Percentiles rank a stretch among this genome's conserved stretches.
phyloP scores from a whole-genome alignment of 2,329 filamentous ascomycete genomes.

The Dactylonectria estremocensis region DNA sequence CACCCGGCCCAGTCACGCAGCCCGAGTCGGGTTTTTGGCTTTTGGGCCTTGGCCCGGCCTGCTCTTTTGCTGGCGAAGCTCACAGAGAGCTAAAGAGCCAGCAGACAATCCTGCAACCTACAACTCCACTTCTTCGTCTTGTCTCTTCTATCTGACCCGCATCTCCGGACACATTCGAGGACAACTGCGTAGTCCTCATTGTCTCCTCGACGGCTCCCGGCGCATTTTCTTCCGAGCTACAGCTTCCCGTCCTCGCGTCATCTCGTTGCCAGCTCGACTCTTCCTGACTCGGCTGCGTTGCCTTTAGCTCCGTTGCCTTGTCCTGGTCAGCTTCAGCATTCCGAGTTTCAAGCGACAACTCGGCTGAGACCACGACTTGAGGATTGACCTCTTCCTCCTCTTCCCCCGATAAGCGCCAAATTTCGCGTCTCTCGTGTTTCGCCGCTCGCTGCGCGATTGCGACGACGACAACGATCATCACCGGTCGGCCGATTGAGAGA shows the following conservation, averaged over 20 bases:
- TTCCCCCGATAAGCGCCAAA: background rate
- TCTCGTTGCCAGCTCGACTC: background rate
- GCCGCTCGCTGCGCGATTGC: constrained; percentile 24
- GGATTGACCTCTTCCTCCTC: constrained; percentile 3
- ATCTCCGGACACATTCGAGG: background rate
- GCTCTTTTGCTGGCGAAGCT: constrained; percentile 45
- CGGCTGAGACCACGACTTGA: constrained; percentile 7
- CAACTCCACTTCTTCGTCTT: constrained; percentile 17
- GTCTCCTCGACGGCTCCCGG: background rate
- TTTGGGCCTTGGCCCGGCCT: constrained; percentile 19
- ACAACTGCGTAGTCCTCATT: background rate
- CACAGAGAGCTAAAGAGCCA: constrained; percentile 36
- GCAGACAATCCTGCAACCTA: constrained; percentile 26
- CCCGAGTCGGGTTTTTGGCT: constrained; percentile 17
- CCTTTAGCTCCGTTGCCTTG: background rate
- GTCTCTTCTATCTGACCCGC: constrained; percentile 1
- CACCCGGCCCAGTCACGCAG: constrained; percentile 3
- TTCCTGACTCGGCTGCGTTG: background rate
- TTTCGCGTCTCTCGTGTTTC: background rate
- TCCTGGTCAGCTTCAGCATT: background rate
- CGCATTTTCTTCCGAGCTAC: constrained; percentile 5
- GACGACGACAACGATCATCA: constrained; percentile 30
- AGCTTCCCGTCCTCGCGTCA: background rate
- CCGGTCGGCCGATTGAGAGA: constrained; percentile 27
- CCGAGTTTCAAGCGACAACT: constrained; percentile 5